Evolutionary conservation across 805 yeast genomes (phyloP).

Genomic region (Myxozyma kluyveri): DNA sequence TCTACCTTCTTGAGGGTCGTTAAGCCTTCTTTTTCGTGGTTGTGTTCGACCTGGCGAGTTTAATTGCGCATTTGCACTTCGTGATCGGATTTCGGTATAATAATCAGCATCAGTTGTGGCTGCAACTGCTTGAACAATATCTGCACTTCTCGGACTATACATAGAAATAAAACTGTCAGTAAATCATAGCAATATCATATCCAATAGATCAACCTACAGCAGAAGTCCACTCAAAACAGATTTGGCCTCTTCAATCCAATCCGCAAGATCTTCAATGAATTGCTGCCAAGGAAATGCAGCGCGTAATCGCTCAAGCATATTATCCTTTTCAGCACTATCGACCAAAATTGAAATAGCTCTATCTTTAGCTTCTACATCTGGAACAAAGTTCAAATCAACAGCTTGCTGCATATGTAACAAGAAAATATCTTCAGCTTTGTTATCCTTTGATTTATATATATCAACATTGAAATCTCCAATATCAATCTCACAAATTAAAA

Average conservation of each 20-base stretch:
- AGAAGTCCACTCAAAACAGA: neutral
- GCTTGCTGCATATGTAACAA: no score
- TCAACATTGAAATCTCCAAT: no score
- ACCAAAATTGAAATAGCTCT: no score
- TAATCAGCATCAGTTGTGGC: neutral
- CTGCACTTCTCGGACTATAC: neutral
- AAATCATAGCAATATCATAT: neutral
- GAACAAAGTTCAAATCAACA: no score
- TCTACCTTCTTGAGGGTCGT: slow-evolving; percentile 10
- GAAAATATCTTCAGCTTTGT: no score
- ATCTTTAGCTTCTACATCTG: no score
- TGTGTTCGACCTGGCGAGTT: neutral
- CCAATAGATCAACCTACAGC: neutral
- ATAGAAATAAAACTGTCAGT: neutral
- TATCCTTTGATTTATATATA: no score
- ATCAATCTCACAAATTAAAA: no score
- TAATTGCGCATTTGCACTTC: neutral
- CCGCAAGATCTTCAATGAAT: slow-evolving; percentile 1
- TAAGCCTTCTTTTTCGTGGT: neutral
- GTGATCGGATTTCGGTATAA: neutral
- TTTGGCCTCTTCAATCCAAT: neutral
- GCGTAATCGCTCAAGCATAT: no score
- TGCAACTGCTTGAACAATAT: neutral
- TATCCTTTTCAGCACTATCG: no score
- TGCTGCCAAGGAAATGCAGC: slow-evolving; percentile 2